Base-by-base conservation (phyloP, 2,329 filamentous ascomycete genomes). In the Fusarium brevicatenulatum region DNA sequence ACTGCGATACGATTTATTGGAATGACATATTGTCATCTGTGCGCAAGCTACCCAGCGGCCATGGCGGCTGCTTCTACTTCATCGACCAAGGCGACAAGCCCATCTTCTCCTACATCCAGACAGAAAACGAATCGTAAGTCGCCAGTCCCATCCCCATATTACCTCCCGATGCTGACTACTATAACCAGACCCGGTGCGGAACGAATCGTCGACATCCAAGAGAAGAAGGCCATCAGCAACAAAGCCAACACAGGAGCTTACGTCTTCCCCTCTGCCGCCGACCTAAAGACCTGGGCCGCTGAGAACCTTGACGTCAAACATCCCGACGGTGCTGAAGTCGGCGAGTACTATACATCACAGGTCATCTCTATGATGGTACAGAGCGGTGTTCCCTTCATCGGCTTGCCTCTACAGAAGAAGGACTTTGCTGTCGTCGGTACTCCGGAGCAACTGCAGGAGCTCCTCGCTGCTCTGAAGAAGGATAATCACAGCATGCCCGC, bases 101-200 rank as follows among this genome's bases (percentile, higher is more conserved):
- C 4, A 57, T 57, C 30, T 57, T 47, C 54, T 57, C 54, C 19
- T 57, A 57, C 4, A 57, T 57, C 23, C 42, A 47, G n/a, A 57
- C 23, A 19, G 54, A 57, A 47, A 47, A 13, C 13, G 54, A 57
- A 28, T 47, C 54, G 54, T 57, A n/a, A 36, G 54, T 28, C 2
- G 0, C 5, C 25, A 5, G 1, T 5, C 3, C 4, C 4, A 21
- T 8, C 0, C 9, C 1, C 6, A 21, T 0, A 5, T 10, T 5
- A 2, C 18, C 12, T 28, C 25, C 12, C 4, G 2, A 47, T 28
- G 0, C 25, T 47, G 2, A 28, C 25, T 28, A 0, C 9, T 8
- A 10, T 11, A 0, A 0, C 19, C 12, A 57, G 54, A 2, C 16
- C 30, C 12, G 54, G 40, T 3, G 30, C 32, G 1, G 40, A 57